A percentile compares a stretch with the other conserved stretches of the same genome.
phyloP scores from a whole-genome alignment of 345 rosid genomes.

The Moricandia arvensis region DNA sequence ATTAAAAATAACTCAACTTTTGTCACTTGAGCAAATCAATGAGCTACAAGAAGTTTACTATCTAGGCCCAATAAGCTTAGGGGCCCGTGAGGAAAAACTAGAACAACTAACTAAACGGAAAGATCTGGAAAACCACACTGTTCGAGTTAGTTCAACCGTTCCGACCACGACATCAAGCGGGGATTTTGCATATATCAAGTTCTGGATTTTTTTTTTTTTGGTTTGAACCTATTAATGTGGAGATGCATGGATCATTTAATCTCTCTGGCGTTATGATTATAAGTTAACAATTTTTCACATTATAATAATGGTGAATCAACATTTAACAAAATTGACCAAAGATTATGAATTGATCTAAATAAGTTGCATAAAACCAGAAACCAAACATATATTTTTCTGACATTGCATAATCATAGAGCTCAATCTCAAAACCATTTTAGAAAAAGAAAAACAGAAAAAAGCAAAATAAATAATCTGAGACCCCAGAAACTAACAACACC shows the following conservation, averaged over 20 bases:
- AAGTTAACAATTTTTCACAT: neutral
- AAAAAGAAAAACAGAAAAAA: neutral
- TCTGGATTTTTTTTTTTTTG: neutral
- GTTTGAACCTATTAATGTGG: too few species aligned
- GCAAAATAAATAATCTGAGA: neutral
- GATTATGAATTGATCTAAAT: neutral
- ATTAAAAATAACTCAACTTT: neutral
- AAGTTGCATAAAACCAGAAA: slow-evolving; percentile 17
- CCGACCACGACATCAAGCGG: neutral
- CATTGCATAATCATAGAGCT: neutral
- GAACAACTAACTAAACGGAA: neutral
- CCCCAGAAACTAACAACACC: neutral
- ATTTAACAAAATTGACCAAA: neutral
- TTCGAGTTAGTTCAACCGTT: neutral
- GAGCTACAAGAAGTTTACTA: neutral
- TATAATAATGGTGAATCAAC: neutral
- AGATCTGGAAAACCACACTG: neutral
- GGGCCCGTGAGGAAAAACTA: neutral
- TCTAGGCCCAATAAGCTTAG: neutral
- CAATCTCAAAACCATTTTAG: neutral
- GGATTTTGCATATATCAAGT: neutral
- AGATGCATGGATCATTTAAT: neutral
- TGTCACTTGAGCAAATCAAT: neutral
- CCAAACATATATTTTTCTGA: slow-evolving; percentile 24
- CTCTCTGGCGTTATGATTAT: neutral